phyloP scores from a whole-genome alignment of 2,329 filamentous ascomycete genomes.

The Cytospora paraplurivora region DNA sequence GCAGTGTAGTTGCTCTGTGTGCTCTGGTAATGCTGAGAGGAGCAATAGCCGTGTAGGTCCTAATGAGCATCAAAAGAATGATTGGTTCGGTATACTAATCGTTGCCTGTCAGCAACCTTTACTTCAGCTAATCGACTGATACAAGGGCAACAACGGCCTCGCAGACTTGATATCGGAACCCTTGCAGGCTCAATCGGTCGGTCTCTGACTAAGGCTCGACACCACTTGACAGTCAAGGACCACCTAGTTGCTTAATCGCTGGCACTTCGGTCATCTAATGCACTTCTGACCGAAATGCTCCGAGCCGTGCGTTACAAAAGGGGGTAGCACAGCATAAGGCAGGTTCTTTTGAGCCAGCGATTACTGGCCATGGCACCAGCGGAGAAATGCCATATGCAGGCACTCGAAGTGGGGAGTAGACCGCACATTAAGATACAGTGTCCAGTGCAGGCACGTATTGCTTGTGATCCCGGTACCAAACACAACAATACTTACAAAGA shows the following conservation, averaged over 20 bases:
- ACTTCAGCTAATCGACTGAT: not conserved
- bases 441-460: no score
- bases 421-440: no score
- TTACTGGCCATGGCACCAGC: not conserved
- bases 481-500: no score
- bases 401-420: not conserved
- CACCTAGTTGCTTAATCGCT: not conserved
- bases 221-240: not conserved
- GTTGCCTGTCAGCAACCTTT: not conserved
- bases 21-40: not conserved
- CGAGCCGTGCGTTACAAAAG: not conserved
- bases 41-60: not conserved
- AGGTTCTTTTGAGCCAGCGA: not conserved
- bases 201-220: not conserved
- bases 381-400: not conserved
- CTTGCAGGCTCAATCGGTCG: not conserved
- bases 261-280: not conserved
- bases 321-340: slow-evolving; percentile 16
- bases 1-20: not conserved
- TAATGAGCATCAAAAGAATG: not conserved
- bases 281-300: slow-evolving; percentile 11
- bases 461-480: no score
- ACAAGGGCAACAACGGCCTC: not conserved
- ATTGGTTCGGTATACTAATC: not conserved
- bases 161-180: not conserved